Conservation (phyloP, 176 grass and related monocot genomes). For the Chloris gayana region DNA sequence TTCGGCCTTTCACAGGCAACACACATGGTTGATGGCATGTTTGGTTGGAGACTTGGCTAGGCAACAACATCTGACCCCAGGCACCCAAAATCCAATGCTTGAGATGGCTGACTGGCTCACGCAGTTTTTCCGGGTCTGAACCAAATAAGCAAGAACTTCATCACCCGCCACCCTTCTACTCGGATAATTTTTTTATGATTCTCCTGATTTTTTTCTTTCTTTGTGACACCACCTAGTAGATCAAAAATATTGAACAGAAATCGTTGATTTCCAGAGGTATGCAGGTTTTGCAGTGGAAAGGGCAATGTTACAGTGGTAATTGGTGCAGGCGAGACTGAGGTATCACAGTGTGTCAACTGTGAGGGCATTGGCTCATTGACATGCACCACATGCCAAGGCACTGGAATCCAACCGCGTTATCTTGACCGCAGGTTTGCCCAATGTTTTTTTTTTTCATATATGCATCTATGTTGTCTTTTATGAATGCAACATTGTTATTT, state of each 20-base stretch:
- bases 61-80: too few species aligned
- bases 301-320: slow-evolving; percentile 75
- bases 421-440: slow-evolving; percentile 79
- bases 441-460: slow-evolving; percentile 21
- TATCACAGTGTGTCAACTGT: slow-evolving; percentile 88
- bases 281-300: slow-evolving; percentile 85
- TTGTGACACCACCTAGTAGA: background rate
- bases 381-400: slow-evolving; percentile 96
- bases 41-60: too few species aligned
- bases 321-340: slow-evolving; percentile 76
- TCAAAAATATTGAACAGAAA: slow-evolving; percentile 36
- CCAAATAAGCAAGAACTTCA: too few species aligned
- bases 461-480: background rate
- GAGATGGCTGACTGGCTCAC: too few species aligned
- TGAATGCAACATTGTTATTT: background rate
- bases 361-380: slow-evolving; percentile 88
- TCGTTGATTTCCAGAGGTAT: slow-evolving; percentile 77
- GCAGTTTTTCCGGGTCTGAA: too few species aligned
- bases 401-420: slow-evolving; percentile 95
- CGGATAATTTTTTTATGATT: too few species aligned
- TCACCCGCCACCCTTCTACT: too few species aligned
- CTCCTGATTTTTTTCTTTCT: background rate
- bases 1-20: too few species aligned
- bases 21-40: too few species aligned
- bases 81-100: too few species aligned